phyloP scores from a whole-genome alignment of 306 rosid species.

The Acmispon strigosus region DNA sequence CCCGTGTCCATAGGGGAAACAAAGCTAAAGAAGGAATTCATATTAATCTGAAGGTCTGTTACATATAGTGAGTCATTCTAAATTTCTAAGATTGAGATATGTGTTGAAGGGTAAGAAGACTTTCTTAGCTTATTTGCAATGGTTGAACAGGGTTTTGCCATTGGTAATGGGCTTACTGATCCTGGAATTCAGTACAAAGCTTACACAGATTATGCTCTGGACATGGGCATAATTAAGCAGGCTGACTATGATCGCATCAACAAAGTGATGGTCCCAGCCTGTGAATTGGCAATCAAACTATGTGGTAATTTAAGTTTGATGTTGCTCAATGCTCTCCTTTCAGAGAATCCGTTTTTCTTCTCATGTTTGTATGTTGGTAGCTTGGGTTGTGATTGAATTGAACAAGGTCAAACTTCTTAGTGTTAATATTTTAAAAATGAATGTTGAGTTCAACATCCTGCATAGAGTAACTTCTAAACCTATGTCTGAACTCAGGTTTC shows the following conservation, averaged over 20 bases:
- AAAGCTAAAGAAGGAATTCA: conserved; percentile 93
- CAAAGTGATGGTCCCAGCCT: conserved; percentile 62
- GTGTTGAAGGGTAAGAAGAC: background rate
- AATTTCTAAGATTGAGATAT: background rate
- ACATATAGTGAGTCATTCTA: background rate
- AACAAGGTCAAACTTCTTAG: background rate
- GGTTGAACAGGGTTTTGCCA: conserved; percentile 86
- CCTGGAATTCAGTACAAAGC: conserved; percentile 92
- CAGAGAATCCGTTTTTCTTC: background rate
- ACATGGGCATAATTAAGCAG: conserved; percentile 66
- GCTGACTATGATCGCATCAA: conserved; percentile 57
- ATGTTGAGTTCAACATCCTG: background rate
- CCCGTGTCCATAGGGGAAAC: conserved; percentile 88
- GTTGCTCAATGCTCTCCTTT: conserved; percentile 2
- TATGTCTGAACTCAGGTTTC: background rate
- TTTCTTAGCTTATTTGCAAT: conserved; percentile 20
- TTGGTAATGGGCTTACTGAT: conserved; percentile 96
- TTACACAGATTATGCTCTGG: conserved; percentile 85
- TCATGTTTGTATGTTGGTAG: background rate
- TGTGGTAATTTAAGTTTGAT: conserved; percentile 57
- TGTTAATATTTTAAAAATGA: background rate
- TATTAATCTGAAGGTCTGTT: conserved; percentile 78
- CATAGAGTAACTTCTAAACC: background rate
- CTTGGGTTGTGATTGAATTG: background rate
- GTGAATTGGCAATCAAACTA: conserved; percentile 73